Evolutionary conservation across 2,329 filamentous ascomycete species (phyloP).

Genomic region (Colletotrichum sp.): DNA sequence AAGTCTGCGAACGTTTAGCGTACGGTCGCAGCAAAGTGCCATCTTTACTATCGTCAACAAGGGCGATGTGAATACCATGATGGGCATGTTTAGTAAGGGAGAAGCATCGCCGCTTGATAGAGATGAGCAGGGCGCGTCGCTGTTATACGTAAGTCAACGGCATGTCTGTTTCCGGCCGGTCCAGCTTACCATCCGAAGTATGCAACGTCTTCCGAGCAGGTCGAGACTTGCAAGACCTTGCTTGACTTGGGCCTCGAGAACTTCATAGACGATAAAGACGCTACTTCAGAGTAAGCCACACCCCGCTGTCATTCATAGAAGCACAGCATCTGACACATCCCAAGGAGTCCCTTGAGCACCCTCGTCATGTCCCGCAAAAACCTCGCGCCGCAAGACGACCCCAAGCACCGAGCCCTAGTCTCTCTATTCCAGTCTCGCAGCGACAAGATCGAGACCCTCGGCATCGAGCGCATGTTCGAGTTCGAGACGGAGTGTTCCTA

Average conservation of each 20-base stretch:
- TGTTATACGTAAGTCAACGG: neutral
- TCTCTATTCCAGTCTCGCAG: neutral
- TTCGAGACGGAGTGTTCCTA: neutral
- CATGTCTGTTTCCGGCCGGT: neutral
- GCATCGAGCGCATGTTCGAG: neutral
- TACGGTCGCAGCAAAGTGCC: neutral
- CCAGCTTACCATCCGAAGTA: neutral
- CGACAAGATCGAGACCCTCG: neutral
- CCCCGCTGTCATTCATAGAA: fast-evolving
- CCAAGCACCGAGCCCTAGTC: no score
- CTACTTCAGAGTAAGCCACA: no score
- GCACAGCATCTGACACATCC: fast-evolving
- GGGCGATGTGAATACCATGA: neutral
- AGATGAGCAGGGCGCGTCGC: neutral
- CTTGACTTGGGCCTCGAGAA: no score
- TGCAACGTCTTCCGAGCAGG: neutral
- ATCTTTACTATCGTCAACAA: neutral
- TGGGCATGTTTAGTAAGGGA: neutral
- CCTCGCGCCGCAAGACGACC: no score
- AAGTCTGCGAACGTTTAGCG: no score
- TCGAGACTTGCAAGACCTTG: fast-evolving
- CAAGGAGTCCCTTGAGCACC: no score
- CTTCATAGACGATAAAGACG: no score
- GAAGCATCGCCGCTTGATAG: neutral
- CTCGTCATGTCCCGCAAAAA: no score